These are phyloP conservation scores for Ustilago nuda DNA, from an alignment of 1,284 basidiomycete species.

Conservation along the genomic window DNA sequence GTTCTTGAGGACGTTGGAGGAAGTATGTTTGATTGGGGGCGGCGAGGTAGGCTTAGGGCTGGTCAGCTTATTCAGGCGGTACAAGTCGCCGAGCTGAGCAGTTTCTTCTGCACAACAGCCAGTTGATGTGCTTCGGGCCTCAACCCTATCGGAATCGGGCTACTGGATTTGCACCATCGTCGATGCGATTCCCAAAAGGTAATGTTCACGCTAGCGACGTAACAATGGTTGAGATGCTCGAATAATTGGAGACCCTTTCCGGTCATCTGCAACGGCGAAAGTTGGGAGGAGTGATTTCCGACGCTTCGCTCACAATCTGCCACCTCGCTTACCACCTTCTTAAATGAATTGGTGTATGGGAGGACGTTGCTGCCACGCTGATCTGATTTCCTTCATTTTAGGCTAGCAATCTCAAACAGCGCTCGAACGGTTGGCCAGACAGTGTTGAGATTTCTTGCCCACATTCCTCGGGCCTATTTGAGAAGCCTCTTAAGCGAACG, in stretches of 20 bases:
- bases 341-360: not conserved
- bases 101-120: not conserved
- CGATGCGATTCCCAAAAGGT: no score
- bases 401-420: slow-evolving; percentile 1
- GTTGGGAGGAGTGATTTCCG: not conserved
- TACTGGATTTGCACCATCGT: no score
- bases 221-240: not conserved
- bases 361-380: not conserved
- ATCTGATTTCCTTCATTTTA: not conserved
- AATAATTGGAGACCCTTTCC: slow-evolving; percentile 2
- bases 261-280: not conserved
- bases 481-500: not conserved
- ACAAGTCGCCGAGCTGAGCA: not conserved
- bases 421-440: not conserved
- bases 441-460: not conserved
- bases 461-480: not conserved
- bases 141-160: not conserved
- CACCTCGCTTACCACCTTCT: not conserved
- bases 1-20: not conserved
- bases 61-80: not conserved
- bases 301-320: not conserved
- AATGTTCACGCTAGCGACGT: no score
- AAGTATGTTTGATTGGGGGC: not conserved
- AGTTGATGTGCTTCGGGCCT: not conserved
- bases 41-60: not conserved